A percentile compares a stretch with the other conserved stretches of the same genome.
Evolutionary conservation across 257 asterid genomes (phyloP).

Genomic region (Solanum bukasovii): DNA sequence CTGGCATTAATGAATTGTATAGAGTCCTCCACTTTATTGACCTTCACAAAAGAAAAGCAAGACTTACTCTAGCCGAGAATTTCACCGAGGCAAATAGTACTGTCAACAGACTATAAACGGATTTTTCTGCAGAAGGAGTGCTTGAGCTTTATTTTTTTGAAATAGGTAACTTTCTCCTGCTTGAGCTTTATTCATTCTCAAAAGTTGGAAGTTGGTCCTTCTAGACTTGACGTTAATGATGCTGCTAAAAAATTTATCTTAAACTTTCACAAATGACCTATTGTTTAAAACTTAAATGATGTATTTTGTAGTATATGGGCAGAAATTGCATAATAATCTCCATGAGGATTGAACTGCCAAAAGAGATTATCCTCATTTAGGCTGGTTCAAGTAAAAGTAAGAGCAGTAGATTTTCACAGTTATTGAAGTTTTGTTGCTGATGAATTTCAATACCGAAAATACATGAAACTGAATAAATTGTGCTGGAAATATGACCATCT

Average conservation of each 20-base stretch:
- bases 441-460: not conserved
- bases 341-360: not conserved
- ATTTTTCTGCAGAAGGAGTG: not conserved
- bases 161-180: not conserved
- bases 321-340: not conserved
- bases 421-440: not conserved
- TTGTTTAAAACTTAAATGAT: not conserved
- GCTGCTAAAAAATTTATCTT: not conserved
- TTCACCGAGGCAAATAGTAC: not conserved
- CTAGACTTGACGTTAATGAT: not conserved
- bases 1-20: constrained; percentile 42
- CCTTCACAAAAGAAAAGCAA: constrained; percentile 32
- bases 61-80: not conserved
- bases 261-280: not conserved
- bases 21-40: constrained; percentile 52
- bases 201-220: not conserved
- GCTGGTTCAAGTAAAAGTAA: not conserved
- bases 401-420: not conserved
- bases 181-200: not conserved
- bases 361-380: not conserved
- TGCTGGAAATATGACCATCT: not conserved
- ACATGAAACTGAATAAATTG: not conserved
- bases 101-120: not conserved
- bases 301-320: not conserved
- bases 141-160: not conserved